A percentile compares a stretch with the other conserved stretches of the same genome.
Conservation (phyloP, 768 basidiomycete species). For the Cystofilobasidium macerans region DNA sequence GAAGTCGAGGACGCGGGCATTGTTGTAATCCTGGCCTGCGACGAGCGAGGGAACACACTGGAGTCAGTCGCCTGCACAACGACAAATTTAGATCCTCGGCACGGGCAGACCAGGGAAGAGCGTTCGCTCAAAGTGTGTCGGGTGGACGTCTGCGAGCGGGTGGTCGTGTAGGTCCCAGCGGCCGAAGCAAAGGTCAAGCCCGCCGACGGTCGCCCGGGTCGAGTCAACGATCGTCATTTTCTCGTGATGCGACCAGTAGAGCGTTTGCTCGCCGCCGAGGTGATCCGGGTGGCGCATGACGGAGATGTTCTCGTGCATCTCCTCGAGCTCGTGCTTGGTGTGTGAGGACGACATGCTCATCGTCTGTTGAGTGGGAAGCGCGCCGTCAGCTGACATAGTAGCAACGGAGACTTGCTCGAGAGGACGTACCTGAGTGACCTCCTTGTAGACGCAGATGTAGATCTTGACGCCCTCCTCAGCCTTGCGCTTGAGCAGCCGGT, state of each 20-base stretch:
- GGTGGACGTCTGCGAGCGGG: slow-evolving; percentile 84
- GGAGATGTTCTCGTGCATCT: slow-evolving; percentile 72
- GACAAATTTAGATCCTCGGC: too few species aligned
- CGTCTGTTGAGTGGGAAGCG: too few species aligned
- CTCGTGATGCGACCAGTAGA: slow-evolving; percentile 85
- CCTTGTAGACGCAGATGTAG: slow-evolving; percentile 89
- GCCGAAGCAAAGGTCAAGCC: slow-evolving; percentile 90
- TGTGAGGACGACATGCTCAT: slow-evolving; percentile 81
- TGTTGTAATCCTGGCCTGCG: slow-evolving; percentile 60
- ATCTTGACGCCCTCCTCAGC: slow-evolving; percentile 86
- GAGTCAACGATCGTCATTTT: slow-evolving; percentile 71
- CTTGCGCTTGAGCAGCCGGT: slow-evolving; percentile 70
- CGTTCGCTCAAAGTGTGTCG: slow-evolving; percentile 65
- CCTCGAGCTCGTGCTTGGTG: slow-evolving; percentile 59
- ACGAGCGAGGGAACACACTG: not conserved
- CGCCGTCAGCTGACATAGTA: too few species aligned
- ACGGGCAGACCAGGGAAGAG: slow-evolving; percentile 62
- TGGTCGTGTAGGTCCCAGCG: slow-evolving; percentile 91
- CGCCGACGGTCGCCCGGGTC: slow-evolving; percentile 66
- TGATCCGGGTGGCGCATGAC: slow-evolving; percentile 47
- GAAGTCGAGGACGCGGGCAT: slow-evolving; percentile 70
- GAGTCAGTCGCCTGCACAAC: slow-evolving; percentile 13
- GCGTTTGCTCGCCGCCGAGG: slow-evolving; percentile 27
- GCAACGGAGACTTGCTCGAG: too few species aligned
- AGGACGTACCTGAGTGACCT: too few species aligned